Evolutionary conservation across 345 rosid genomes (phyloP), one percentile per base, ranked within the genome.

Genomic region (Syzygium aqueum): DNA sequence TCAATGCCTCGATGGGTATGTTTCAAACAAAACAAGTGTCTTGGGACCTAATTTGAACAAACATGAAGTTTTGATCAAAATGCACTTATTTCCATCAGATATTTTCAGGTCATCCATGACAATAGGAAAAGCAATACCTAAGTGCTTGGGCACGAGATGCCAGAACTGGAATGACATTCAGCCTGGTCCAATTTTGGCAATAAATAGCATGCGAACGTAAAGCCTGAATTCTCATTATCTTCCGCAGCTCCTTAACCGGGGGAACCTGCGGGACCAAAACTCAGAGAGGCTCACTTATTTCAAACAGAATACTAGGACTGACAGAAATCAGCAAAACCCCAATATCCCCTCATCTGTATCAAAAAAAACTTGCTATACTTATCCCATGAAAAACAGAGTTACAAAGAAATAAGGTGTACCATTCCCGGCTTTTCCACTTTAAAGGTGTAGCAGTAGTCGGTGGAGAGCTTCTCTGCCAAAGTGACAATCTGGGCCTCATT

Each of bases 91-190:
- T 52, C 15, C 14, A 51, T 84, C 27, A 84, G 85, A 52, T 22
- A 84, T 17, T 52, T 52, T 28, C 27, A 46, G 50, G 61, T 46
- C 67, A 86, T 86, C 84, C 33, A 43, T 28, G 67, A 49, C 46
- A 40, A 77, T 37, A 86, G 43, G n/a, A 53, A 86, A 59, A 84
- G 82, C 17, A 19, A 49, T 92, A 97, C 99, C 99, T 94, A 57
- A 97, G 94, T 65, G 98, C 98, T 93, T 97, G 99, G 88, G 95
- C 89, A 3, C 99, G 98, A 56, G 99, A 97, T 86, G 99, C 98
- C 86, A 93, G 86, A 73, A 95, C 98, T 3, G 98, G 99, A 86
- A 96, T 92, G 40, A 98, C 96, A 88, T 95, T 94, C 84, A 98
- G 91, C 92, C 98, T 92, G 87, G 91, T 86, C 52, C 98, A 96